phyloP scores from a whole-genome alignment of 2,329 filamentous ascomycete species.

The Emergomyces pasteurianus region DNA sequence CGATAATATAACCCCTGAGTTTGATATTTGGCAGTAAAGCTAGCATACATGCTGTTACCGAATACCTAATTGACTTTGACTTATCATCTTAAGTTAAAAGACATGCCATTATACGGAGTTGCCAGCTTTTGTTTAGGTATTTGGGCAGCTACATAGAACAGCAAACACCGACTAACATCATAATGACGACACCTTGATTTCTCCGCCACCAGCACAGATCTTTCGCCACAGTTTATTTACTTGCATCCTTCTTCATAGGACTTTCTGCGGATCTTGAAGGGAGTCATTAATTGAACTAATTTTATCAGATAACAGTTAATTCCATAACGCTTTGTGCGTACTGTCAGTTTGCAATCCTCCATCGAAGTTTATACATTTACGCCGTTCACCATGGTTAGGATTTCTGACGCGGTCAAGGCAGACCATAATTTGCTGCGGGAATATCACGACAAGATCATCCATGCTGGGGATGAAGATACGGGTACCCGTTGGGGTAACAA shows the following conservation, averaged over 20 bases:
- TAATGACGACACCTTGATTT: not conserved
- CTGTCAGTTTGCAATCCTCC: not conserved
- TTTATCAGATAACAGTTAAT: no score
- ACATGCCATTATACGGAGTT: not conserved
- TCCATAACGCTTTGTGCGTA: not conserved
- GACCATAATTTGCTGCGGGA: constrained; percentile 33
- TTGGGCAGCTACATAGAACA: not conserved
- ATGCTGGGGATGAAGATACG: constrained; percentile 31
- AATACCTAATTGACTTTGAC: not conserved
- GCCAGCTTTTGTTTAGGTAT: no score
- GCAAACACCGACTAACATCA: not conserved
- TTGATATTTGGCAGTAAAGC: not conserved
- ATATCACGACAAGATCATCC: constrained; percentile 34
- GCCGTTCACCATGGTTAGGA: constrained; percentile 11
- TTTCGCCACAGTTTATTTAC: not conserved
- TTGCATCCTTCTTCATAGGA: not conserved
- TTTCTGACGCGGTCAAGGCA: constrained; percentile 28
- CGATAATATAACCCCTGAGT: not conserved
- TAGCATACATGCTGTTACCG: not conserved
- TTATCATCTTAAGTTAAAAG: not conserved
- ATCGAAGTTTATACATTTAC: not conserved
- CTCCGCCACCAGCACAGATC: not conserved
- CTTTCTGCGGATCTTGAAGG: not conserved
- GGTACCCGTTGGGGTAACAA: constrained; percentile 37
- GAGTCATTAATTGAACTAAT: not conserved